phyloP scores from a whole-genome alignment of 768 basidiomycete genomes.

The Imleria badia region DNA sequence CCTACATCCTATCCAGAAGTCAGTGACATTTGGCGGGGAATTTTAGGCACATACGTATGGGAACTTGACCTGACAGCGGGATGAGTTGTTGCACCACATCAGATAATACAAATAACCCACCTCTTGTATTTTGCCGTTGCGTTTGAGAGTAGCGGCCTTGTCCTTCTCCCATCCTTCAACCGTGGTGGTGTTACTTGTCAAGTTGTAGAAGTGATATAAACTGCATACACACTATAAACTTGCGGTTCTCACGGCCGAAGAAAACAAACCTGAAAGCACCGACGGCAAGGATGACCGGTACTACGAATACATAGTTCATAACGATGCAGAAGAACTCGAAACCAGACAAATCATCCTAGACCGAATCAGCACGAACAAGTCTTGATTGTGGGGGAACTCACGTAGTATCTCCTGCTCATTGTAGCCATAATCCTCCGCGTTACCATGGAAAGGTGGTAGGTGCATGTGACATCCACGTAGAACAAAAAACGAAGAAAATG shows the following conservation, averaged over 20 bases:
- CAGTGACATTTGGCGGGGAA: conserved; percentile 3
- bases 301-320: conserved; percentile 80
- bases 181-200: conserved; percentile 84
- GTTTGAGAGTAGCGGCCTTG: conserved; percentile 81
- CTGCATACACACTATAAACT: conserved; percentile 41
- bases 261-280: conserved; percentile 78
- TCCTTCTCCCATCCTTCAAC: conserved; percentile 99
- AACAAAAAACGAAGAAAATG: conserved; percentile 90
- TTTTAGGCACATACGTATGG: conserved; percentile 68
- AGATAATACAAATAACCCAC: conserved; percentile 34
- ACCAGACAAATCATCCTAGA: conserved; percentile 66
- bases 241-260: not conserved
- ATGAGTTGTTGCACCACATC: not conserved
- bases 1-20: conserved; percentile 69
- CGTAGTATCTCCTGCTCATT: conserved; percentile 50
- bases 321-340: conserved; percentile 81
- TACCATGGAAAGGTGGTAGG: conserved; percentile 86
- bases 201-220: conserved; percentile 80
- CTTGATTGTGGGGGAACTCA: conserved; percentile 28
- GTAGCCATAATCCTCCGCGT: conserved; percentile 57
- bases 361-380: not conserved
- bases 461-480: conserved; percentile 87
- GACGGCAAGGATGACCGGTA: conserved; percentile 84
- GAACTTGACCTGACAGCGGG: conserved; percentile 66
- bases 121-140: conserved; percentile 82